These are phyloP conservation scores for Teratosphaeria destructans DNA, from an alignment of 2,329 filamentous ascomycete genomes.

Conservation along the genomic window DNA sequence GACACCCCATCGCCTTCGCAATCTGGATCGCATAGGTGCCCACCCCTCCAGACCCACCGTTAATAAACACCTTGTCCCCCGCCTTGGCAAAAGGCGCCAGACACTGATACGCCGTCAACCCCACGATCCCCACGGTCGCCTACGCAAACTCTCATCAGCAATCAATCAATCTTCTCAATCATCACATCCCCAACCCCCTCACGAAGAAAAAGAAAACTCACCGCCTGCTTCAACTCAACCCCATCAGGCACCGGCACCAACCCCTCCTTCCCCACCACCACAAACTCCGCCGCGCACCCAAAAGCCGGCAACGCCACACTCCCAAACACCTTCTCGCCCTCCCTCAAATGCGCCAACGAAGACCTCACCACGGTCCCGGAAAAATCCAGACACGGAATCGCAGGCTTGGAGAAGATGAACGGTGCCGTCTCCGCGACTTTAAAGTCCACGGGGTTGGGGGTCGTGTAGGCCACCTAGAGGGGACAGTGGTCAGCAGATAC, in stretches of 20 bases:
- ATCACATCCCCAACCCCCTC: neutral
- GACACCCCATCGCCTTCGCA: conserved; percentile 49
- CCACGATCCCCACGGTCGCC: conserved; percentile 24
- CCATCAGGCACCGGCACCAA: conserved; percentile 24
- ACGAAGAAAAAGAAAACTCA: conserved; percentile 8
- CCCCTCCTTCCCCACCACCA: conserved; percentile 14
- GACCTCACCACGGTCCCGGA: conserved; percentile 38
- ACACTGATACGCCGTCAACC: conserved; percentile 30
- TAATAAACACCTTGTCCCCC: conserved; percentile 48
- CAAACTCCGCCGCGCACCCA: conserved; percentile 30
- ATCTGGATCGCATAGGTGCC: conserved; percentile 54
- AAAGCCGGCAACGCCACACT: conserved; percentile 21
- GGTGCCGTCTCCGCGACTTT: conserved; percentile 33
- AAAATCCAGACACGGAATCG: conserved; percentile 36
- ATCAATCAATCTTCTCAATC: neutral
- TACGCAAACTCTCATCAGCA: neutral
- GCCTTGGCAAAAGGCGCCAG: conserved; percentile 27
- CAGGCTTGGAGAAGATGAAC: conserved; percentile 5
- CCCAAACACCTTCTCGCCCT: conserved; percentile 33
- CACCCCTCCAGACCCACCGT: conserved; percentile 53
- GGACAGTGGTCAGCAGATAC: neutral
- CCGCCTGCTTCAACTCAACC: conserved; percentile 26
- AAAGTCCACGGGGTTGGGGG: conserved; percentile 43
- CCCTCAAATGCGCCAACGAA: conserved; percentile 18
- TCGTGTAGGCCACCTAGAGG: conserved; percentile 31